Conservation (phyloP, 192 early-diverging fungal species). For the Spizellomyces punctatus region DNA sequence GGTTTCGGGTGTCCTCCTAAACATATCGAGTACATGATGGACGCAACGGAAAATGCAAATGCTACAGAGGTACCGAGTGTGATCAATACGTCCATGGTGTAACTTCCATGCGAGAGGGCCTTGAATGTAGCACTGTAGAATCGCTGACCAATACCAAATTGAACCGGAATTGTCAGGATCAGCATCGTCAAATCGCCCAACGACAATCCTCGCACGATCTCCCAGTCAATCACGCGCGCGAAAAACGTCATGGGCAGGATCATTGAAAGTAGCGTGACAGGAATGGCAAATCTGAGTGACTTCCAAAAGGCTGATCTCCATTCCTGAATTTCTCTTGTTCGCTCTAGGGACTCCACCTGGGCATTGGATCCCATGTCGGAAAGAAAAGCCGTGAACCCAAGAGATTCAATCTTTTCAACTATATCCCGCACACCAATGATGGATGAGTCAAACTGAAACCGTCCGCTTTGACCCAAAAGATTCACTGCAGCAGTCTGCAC, state of each 20-base stretch:
- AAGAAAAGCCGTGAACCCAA: conserved; percentile 80
- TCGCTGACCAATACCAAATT: conserved; percentile 81
- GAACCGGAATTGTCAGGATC: conserved; percentile 85
- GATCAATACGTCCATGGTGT: conserved; percentile 97
- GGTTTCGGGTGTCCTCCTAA: conserved; percentile 45
- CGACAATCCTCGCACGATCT: conserved; percentile 66
- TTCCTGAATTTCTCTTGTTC: conserved; percentile 81
- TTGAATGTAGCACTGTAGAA: conserved; percentile 83
- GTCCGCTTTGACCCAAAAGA: conserved; percentile 74
- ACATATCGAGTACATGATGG: conserved; percentile 63
- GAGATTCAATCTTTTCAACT: conserved; percentile 74
- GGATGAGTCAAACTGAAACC: conserved; percentile 68
- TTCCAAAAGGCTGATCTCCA: conserved; percentile 73
- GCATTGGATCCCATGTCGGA: conserved; percentile 65
- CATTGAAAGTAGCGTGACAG: conserved; percentile 82
- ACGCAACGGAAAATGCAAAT: conserved; percentile 79
- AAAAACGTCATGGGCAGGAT: conserved; percentile 58
- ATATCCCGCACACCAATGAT: conserved; percentile 75
- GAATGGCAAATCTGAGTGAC: conserved; percentile 75
- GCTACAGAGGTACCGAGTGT: conserved; percentile 83
- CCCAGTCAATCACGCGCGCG: conserved; percentile 15
- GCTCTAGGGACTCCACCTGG: conserved; percentile 85
- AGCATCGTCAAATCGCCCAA: conserved; percentile 69
- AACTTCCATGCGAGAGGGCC: conserved; percentile 75
- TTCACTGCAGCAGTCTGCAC: conserved; percentile 71